Evolutionary conservation across 208 protist species (phyloP).

Genomic region (Jaenimonas drosophilae): DNA sequence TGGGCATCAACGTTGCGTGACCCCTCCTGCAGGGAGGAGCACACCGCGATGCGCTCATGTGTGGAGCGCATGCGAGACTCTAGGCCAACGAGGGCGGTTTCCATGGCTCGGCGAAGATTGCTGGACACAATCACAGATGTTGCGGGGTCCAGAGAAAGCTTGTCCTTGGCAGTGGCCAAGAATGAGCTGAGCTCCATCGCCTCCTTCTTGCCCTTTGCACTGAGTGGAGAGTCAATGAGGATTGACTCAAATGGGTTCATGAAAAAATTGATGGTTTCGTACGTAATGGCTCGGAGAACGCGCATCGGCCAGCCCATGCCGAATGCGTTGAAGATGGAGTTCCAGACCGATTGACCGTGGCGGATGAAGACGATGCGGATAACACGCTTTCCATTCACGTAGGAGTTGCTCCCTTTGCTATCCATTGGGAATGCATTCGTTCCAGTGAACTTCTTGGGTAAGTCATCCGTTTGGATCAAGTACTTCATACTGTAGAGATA

Average conservation of each 20-base stretch:
- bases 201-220: slow-evolving; percentile 56
- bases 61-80: slow-evolving; percentile 45
- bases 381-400: slow-evolving; percentile 29
- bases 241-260: slow-evolving; percentile 66
- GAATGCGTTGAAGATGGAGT: slow-evolving; percentile 83
- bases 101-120: slow-evolving; percentile 84
- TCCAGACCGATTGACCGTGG: slow-evolving; percentile 91
- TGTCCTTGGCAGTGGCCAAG: slow-evolving; percentile 43
- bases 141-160: slow-evolving; percentile 46
- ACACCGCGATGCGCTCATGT: slow-evolving; percentile 66
- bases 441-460: slow-evolving; percentile 50
- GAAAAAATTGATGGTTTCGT: slow-evolving; percentile 55
- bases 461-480: slow-evolving; percentile 54
- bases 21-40: slow-evolving; percentile 85
- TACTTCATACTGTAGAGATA: slow-evolving; percentile 52
- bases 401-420: too few species aligned
- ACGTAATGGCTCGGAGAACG: slow-evolving; percentile 29
- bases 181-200: slow-evolving; percentile 56
- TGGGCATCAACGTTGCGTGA: slow-evolving; percentile 89
- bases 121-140: slow-evolving; percentile 67
- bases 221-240: slow-evolving; percentile 89
- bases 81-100: slow-evolving; percentile 67
- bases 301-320: slow-evolving; percentile 45
- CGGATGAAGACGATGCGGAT: slow-evolving; percentile 88
- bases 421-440: too few species aligned